Evolutionary conservation across 129 eudicot genomes (phyloP).

Genomic region (Smallanthus sonchifolius): DNA sequence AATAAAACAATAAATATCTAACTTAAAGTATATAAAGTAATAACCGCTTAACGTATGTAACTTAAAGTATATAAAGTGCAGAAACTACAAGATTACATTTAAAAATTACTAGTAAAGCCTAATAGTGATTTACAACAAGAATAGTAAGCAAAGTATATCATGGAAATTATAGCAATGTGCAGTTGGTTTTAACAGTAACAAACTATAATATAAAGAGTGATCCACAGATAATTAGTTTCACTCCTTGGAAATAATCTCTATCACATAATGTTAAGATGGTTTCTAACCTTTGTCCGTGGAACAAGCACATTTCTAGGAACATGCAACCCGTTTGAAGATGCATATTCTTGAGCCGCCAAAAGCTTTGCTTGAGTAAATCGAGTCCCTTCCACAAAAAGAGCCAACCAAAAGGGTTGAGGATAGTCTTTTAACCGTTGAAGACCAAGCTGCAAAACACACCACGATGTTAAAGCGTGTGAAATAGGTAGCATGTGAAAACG

Average conservation of each 20-base stretch:
- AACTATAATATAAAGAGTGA: background rate
- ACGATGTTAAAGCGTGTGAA: background rate
- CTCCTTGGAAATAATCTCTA: background rate
- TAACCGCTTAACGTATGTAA: background rate
- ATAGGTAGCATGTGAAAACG: background rate
- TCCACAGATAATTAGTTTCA: background rate
- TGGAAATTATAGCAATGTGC: background rate
- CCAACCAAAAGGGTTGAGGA: conserved; percentile 90
- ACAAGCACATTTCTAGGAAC: conserved; percentile 79
- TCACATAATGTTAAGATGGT: background rate
- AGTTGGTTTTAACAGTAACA: background rate
- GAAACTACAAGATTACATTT: conserved; percentile 6
- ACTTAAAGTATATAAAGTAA: background rate
- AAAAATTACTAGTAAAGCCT: background rate
- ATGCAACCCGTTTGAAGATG: conserved; percentile 71
- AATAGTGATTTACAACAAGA: background rate
- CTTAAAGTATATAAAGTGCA: conserved; percentile 1
- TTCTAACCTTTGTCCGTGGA: conserved; percentile 82
- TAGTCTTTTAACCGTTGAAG: conserved; percentile 68
- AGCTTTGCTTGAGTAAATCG: conserved; percentile 89
- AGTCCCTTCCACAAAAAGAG: conserved; percentile 89
- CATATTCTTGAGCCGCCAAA: conserved; percentile 91
- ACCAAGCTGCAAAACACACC: conserved; percentile 49
- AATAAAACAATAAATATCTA: background rate
- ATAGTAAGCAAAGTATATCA: background rate